A percentile compares a stretch with the other conserved stretches of the same genome.
Evolutionary conservation across 106 monocot genomes (phyloP).

Genomic region (Alisma plantagoaquatica): DNA sequence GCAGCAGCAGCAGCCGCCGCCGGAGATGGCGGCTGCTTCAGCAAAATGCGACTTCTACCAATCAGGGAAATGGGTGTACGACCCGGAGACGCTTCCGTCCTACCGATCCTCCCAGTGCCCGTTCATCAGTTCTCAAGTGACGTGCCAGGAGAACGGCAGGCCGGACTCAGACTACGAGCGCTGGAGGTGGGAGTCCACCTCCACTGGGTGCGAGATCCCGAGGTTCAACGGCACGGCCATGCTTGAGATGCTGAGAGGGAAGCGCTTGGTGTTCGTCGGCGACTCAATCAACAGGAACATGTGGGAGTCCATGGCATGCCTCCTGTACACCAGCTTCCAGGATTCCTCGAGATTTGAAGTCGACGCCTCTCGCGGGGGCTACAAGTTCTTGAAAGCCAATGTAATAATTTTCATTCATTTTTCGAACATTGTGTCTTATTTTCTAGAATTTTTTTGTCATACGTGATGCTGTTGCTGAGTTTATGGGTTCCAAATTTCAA

Average conservation of each 20-base stretch:
- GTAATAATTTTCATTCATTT: constrained; percentile 1
- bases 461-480: not conserved
- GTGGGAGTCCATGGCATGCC: constrained; percentile 64
- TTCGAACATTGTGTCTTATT: constrained; percentile 15
- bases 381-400: not conserved
- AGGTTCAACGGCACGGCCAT: constrained; percentile 31
- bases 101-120: constrained; percentile 2
- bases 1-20: too few relatives aligned
- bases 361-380: not conserved
- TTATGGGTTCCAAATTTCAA: not conserved
- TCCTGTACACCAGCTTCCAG: constrained; percentile 39
- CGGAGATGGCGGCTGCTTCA: too few relatives aligned
- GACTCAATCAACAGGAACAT: constrained; percentile 63
- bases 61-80: too few relatives aligned
- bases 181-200: constrained; percentile 20
- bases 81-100: too few relatives aligned
- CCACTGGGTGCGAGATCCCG: not conserved
- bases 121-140: constrained; percentile 1
- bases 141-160: constrained; percentile 9
- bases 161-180: constrained; percentile 4
- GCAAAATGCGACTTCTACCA: too few relatives aligned
- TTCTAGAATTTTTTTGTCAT: not conserved
- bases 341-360: not conserved
- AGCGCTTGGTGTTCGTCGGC: constrained; percentile 43
- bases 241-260: constrained; percentile 46